phyloP scores from a whole-genome alignment of 257 asterid genomes.

The Eustoma russellianum region DNA sequence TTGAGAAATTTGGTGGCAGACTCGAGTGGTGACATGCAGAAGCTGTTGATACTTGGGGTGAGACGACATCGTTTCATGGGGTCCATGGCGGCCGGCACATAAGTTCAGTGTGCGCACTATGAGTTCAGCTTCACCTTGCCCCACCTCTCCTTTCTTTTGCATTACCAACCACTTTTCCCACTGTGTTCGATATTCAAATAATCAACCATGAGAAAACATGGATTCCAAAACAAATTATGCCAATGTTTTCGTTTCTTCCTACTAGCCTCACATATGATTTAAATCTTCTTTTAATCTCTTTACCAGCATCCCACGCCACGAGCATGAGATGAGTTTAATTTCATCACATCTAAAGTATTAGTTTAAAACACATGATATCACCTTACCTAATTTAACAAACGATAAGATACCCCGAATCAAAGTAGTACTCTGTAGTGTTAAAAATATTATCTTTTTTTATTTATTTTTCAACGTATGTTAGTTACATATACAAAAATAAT shows the following conservation, averaged over 20 bases:
- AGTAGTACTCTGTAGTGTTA: no score
- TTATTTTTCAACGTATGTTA: no score
- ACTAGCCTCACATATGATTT: no score
- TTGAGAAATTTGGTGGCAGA: conserved; percentile 32
- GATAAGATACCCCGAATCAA: no score
- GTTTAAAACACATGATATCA: no score
- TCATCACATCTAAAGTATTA: no score
- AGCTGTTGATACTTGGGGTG: conserved; percentile 45
- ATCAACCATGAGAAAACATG: not conserved
- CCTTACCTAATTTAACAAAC: no score
- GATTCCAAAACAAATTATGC: not conserved
- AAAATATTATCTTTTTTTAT: no score
- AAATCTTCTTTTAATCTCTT: no score
- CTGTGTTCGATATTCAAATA: conserved; percentile 16
- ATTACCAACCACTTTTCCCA: conserved; percentile 65
- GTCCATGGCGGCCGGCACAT: conserved; percentile 1
- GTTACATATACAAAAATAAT: not conserved
- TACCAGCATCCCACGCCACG: no score
- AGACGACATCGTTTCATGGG: conserved; percentile 20
- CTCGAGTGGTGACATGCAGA: conserved; percentile 19
- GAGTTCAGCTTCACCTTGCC: conserved; percentile 42
- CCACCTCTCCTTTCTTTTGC: conserved; percentile 12
- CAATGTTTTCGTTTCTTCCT: no score
- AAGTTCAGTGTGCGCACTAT: conserved; percentile 37
- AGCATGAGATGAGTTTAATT: no score